Base-by-base conservation (phyloP, 2,329 filamentous ascomycete species). In the Albifimbria verrucaria region DNA sequence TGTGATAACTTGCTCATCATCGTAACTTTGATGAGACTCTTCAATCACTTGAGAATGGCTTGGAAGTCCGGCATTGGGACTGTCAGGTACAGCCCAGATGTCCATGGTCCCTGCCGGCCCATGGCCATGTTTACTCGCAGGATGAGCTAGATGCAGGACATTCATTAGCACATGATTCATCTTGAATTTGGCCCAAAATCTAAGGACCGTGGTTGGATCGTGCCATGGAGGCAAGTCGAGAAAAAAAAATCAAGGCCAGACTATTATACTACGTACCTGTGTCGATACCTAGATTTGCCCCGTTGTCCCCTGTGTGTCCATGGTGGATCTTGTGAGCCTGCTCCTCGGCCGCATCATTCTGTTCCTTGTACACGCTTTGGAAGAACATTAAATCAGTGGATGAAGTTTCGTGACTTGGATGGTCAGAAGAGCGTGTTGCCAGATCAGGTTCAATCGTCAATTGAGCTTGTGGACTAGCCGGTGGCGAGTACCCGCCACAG, bases 331-430 rank as follows among this genome's bases (percentile, higher is more conserved):
- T 57, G 49, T 57, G 53, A 20, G 54, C 53, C 44, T 61, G 56
- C 44, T 62, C 58, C 23, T 52, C 54, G 17, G 64, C 61, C 21
- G 68, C 67, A 28, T 67, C 65, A 39, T 71, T 69, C 58, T 80
- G 76, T 47, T 78, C 74, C 21, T 77, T 68, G 53, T 78, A 80
- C 10, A 81, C 60, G 48, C 66, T 69, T 46, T 72, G 72, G 55
- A 81, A 81, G 57, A 79, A 76, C 0, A 68, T 70, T 2, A 72
- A 69, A 53, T 81, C 76, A 1, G 78, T 81, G 17, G 77, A 80
- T 21, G 62, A 67, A 7, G 71, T 70, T 36, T 62, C 61, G 51
- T 61, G 59, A 52, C 66, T 67, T 58, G 55, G 55, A 50, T 52
- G 54, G 15, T 63, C 64, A 10, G 62, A 63, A 18, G 61, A 65